These are phyloP conservation scores for Rhizophagus clarus DNA, from an alignment of 192 early-diverging fungal species.

Conservation along the genomic window DNA sequence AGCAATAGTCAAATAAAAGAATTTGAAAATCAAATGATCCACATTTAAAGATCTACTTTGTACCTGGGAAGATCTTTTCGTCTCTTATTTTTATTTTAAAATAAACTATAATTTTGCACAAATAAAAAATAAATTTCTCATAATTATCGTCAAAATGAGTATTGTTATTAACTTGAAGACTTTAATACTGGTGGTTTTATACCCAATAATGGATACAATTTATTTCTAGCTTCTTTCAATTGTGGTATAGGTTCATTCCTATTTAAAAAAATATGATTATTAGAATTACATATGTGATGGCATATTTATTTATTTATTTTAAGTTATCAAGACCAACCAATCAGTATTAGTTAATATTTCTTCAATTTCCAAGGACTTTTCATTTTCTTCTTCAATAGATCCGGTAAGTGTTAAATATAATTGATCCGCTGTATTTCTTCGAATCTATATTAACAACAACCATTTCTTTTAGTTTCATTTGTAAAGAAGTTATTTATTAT, in stretches of 20 bases:
- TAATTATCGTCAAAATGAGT: too few species aligned
- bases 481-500: background rate
- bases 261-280: background rate
- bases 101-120: too few species aligned
- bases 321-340: constrained; percentile 56
- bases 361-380: constrained; percentile 48
- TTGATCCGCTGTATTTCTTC: constrained; percentile 68
- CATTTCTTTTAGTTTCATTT: background rate
- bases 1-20: too few species aligned
- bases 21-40: too few species aligned
- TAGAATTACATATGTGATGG: constrained; percentile 1
- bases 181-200: constrained; percentile 33
- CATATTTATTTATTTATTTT: background rate
- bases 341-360: constrained; percentile 65
- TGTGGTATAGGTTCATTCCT: constrained; percentile 50
- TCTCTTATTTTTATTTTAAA: too few species aligned
- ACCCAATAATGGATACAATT: constrained; percentile 43
- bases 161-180: background rate
- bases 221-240: constrained; percentile 49
- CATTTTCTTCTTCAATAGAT: constrained; percentile 49
- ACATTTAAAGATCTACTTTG: too few species aligned
- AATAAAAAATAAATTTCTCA: too few species aligned
- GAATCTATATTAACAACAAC: constrained; percentile 45
- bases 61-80: too few species aligned
- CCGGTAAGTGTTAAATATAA: constrained; percentile 68